phyloP scores from a whole-genome alignment of 2,329 filamentous ascomycete species.

The Arthroderma uncinatum region DNA sequence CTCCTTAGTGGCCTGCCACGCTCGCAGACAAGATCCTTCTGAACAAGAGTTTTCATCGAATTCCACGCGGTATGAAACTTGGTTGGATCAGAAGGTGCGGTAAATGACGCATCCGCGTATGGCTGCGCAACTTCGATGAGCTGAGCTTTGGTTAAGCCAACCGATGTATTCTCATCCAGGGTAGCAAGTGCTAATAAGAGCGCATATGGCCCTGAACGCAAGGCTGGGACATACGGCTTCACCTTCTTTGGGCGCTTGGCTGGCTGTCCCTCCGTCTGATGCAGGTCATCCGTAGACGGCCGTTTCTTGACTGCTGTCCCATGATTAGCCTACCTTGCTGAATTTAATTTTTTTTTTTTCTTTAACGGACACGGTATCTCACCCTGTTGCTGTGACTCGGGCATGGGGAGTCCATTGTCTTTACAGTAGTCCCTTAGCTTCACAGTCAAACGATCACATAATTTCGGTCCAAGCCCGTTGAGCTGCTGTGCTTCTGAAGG shows the following conservation, averaged over 20 bases:
- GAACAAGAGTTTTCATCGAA: slow-evolving; percentile 64
- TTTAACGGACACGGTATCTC: neutral
- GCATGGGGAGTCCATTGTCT: slow-evolving; percentile 57
- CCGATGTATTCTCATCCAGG: slow-evolving; percentile 43
- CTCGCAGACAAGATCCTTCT: slow-evolving; percentile 64
- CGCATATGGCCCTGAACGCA: slow-evolving; percentile 65
- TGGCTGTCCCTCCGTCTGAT: slow-evolving; percentile 25
- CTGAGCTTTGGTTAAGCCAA: slow-evolving; percentile 55
- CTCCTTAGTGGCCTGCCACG: slow-evolving; percentile 55
- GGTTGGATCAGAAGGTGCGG: slow-evolving; percentile 52
- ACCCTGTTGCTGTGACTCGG: slow-evolving; percentile 38
- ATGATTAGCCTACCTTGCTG: neutral
- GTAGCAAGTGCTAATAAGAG: slow-evolving; percentile 56
- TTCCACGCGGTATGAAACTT: slow-evolving; percentile 73
- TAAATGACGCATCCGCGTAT: slow-evolving; percentile 63
- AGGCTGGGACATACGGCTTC: slow-evolving; percentile 59
- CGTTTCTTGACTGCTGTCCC: slow-evolving; percentile 23
- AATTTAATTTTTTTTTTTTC: slow-evolving; percentile 11
- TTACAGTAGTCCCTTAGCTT: slow-evolving; percentile 47
- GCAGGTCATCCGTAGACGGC: slow-evolving; percentile 21
- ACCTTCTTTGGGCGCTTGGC: slow-evolving; percentile 46
- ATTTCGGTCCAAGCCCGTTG: slow-evolving; percentile 61
- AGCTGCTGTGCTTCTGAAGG: slow-evolving; percentile 62
- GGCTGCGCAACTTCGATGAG: slow-evolving; percentile 59
- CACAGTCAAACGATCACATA: slow-evolving; percentile 58